Evolutionary conservation across 441 rosid species (phyloP).

Genomic region (Manihot esculenta): DNA sequence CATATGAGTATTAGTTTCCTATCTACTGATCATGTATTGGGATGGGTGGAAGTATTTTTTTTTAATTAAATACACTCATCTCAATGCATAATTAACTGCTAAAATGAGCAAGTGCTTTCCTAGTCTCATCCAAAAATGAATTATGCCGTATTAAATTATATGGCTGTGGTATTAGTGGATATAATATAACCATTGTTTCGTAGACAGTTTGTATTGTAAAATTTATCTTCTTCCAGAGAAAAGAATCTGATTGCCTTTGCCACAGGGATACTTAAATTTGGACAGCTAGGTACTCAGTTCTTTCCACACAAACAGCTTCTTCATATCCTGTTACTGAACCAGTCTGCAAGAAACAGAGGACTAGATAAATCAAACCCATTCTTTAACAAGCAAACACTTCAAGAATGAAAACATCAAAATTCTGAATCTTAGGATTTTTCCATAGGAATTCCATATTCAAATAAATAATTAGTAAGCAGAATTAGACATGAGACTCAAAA

Average conservation of each 20-base stretch:
- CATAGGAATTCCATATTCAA: not conserved
- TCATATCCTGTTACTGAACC: constrained; percentile 26
- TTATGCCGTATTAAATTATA: too few species aligned
- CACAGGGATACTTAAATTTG: constrained; percentile 46
- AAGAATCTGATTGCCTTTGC: constrained; percentile 47
- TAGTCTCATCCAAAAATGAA: too few species aligned
- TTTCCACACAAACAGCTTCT: constrained; percentile 50
- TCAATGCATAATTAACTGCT: too few species aligned
- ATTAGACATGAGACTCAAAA: not conserved
- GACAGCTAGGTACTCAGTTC: constrained; percentile 27
- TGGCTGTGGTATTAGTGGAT: too few species aligned
- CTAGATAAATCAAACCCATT: not conserved
- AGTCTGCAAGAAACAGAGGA: constrained; percentile 22
- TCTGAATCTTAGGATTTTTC: not conserved
- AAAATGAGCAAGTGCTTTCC: too few species aligned
- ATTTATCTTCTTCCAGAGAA: constrained; percentile 35
- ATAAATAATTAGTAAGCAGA: not conserved
- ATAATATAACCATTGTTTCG: too few species aligned
- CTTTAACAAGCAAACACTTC: not conserved
- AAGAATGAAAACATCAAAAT: not conserved
- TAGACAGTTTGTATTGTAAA: too few species aligned
- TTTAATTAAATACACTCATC: too few species aligned
- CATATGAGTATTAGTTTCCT: too few species aligned
- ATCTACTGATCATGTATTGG: too few species aligned
- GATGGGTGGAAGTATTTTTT: too few species aligned